Conservation (phyloP, 2,329 filamentous ascomycete species). For the Fusarium chlamydosporum region DNA sequence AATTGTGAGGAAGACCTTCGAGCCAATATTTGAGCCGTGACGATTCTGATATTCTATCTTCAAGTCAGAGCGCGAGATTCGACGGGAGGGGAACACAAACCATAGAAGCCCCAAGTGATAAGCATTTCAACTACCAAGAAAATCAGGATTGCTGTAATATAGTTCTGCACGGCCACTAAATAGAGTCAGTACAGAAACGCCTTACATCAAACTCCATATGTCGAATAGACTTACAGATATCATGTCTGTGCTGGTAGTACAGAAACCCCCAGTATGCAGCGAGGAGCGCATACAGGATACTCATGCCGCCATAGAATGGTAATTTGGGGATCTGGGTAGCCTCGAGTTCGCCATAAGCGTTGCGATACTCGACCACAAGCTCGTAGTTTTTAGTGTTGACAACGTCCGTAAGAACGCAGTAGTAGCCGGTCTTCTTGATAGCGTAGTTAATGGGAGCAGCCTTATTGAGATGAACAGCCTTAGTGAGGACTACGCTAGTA, state of each 20-base stretch:
- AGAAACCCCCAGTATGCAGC: slow-evolving; percentile 90
- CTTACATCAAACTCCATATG: not conserved
- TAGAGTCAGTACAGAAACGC: slow-evolving; percentile 23
- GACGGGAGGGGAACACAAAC: slow-evolving; percentile 60
- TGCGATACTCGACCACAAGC: slow-evolving; percentile 90
- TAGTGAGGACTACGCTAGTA: slow-evolving; percentile 79
- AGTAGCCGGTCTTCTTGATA: slow-evolving; percentile 93
- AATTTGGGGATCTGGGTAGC: slow-evolving; percentile 97
- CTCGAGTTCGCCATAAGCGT: slow-evolving; percentile 95
- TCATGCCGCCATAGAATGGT: slow-evolving; percentile 95
- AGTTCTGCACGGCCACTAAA: slow-evolving; percentile 93
- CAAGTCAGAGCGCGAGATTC: slow-evolving; percentile 52
- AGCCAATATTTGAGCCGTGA: slow-evolving; percentile 84
- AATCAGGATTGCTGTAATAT: slow-evolving; percentile 95
- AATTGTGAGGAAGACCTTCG: slow-evolving; percentile 88
- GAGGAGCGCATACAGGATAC: slow-evolving; percentile 92
- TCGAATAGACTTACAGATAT: slow-evolving; percentile 76
- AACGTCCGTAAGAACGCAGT: slow-evolving; percentile 86
- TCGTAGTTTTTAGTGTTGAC: slow-evolving; percentile 79
- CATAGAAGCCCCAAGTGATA: slow-evolving; percentile 98
- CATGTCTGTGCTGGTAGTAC: slow-evolving; percentile 92
- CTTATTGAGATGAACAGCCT: slow-evolving; percentile 85
- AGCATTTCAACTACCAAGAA: slow-evolving; percentile 97
- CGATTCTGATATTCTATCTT: slow-evolving; percentile 87
- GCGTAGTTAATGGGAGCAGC: slow-evolving; percentile 82